Conservation (phyloP, 768 basidiomycete species). For the Strobilomyces echinocephalus region DNA sequence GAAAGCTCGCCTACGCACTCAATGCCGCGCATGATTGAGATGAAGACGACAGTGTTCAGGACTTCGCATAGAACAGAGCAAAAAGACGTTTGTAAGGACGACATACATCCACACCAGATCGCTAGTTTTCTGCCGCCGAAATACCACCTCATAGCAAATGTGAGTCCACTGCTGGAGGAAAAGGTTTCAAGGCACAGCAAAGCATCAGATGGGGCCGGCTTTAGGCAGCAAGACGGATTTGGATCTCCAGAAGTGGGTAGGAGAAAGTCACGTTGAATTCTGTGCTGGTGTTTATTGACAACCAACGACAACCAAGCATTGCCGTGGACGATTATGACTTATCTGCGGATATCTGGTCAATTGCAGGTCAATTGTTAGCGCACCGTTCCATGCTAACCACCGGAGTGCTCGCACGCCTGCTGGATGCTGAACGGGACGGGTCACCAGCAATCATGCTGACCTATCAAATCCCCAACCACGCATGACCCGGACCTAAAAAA, state of each 20-base stretch:
- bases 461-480: background rate
- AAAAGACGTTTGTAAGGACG: background rate
- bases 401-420: background rate
- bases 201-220: background rate
- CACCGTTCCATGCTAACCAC: background rate
- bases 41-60: no score
- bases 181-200: background rate
- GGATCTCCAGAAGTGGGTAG: background rate
- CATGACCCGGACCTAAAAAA: conserved; percentile 1
- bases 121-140: background rate
- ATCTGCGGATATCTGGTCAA: background rate
- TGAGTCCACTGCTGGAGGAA: background rate
- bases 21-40: no score
- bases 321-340: background rate
- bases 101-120: background rate
- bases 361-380: background rate
- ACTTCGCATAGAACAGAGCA: background rate
- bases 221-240: background rate
- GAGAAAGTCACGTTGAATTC: background rate
- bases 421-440: background rate
- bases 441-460: background rate
- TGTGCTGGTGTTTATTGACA: background rate
- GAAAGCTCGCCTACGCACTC: background rate
- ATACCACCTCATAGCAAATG: background rate
- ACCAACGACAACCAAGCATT: background rate